Evolutionary conservation across 352 stramenopile genomes (phyloP).

Genomic region (Pythium graminicola): DNA sequence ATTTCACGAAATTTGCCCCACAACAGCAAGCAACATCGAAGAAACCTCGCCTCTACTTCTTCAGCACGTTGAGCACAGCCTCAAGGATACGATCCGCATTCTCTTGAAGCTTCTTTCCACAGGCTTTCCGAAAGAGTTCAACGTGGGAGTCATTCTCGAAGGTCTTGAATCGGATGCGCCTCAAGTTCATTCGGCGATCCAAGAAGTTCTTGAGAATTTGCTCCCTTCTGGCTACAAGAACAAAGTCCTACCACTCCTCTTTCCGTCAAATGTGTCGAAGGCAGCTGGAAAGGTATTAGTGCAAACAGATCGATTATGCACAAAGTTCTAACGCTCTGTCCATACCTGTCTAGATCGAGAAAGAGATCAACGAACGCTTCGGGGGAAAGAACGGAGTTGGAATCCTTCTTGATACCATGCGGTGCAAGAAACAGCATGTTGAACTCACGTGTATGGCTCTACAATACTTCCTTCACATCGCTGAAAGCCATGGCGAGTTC

Average conservation of each 20-base stretch:
- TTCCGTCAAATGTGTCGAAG: conserved; percentile 53
- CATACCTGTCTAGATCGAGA: conserved; percentile 43
- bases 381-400: conserved; percentile 44
- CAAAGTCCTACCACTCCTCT: conserved; percentile 65
- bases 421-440: conserved; percentile 46
- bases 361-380: conserved; percentile 42
- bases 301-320: too few relatives aligned
- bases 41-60: conserved; percentile 67
- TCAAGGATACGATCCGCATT: conserved; percentile 67
- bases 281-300: conserved; percentile 33
- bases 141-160: conserved; percentile 76
- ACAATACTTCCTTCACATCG: conserved; percentile 80
- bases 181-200: conserved; percentile 74
- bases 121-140: conserved; percentile 78
- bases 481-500: conserved; percentile 40
- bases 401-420: conserved; percentile 66
- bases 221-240: conserved; percentile 67
- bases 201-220: conserved; percentile 80
- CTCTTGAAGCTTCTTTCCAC: conserved; percentile 76
- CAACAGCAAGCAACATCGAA: conserved; percentile 64
- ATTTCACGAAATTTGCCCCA: conserved; percentile 67
- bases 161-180: conserved; percentile 59
- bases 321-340: neutral
- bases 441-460: conserved; percentile 69
- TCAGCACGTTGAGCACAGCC: conserved; percentile 68